phyloP scores from a whole-genome alignment of 2,329 filamentous ascomycete species.

The Trichoderma asperellum region DNA sequence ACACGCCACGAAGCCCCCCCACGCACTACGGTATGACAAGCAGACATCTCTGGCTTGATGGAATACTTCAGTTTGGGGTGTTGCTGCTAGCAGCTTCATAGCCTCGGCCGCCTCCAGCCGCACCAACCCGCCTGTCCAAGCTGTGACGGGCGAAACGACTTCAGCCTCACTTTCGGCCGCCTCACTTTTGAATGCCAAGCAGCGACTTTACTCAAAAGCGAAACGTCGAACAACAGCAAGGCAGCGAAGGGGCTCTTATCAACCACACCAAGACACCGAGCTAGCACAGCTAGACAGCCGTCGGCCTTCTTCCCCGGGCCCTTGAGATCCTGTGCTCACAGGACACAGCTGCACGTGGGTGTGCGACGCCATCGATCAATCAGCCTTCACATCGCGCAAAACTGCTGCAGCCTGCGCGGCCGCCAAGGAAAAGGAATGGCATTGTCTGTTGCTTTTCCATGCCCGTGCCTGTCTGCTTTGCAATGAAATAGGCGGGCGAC shows the following conservation, averaged over 20 bases:
- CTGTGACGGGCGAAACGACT: not conserved
- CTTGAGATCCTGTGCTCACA: not conserved
- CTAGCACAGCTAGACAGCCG: not conserved
- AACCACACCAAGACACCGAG: constrained; percentile 21
- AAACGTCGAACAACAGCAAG: not conserved
- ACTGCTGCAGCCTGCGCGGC: not conserved
- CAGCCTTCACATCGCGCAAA: not conserved
- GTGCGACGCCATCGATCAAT: not conserved
- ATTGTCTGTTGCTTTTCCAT: not conserved
- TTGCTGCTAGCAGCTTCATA: not conserved
- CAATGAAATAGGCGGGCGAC: constrained; percentile 5
- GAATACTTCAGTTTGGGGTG: not conserved
- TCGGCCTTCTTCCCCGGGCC: constrained; percentile 10
- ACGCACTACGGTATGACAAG: not conserved
- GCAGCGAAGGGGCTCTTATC: not conserved
- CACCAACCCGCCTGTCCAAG: not conserved
- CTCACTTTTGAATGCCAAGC: constrained; percentile 2
- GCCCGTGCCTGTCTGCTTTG: not conserved
- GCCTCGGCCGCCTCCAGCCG: constrained; percentile 20
- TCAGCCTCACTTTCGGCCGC: constrained; percentile 16
- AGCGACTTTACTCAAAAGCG: not conserved
- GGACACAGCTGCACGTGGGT: constrained; percentile 10
- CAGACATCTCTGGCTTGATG: not conserved
- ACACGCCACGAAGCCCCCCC: not conserved
- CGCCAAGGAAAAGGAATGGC: not conserved